Base-by-base conservation (phyloP, 2,329 filamentous ascomycete genomes). In the Aspergillus sp. region DNA sequence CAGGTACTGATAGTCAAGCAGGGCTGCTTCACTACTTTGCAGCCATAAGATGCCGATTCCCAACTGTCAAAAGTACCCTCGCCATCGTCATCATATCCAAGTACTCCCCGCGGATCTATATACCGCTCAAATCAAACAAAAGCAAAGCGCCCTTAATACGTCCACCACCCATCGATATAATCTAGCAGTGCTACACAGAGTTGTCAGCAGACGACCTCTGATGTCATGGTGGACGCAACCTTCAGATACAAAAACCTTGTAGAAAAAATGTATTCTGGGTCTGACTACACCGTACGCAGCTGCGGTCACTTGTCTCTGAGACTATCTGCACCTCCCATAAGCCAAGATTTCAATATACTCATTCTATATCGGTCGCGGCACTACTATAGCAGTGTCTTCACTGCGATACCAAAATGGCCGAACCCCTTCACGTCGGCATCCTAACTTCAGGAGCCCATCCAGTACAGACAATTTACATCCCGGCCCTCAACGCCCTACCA, bases 381-480 rank as follows among this genome's bases (percentile, higher is more conserved):
- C 4, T 5, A 12, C 15, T 41, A 45, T 13, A 19, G 19, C 19
- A n/a, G 39, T 33, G 4, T 3, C 24, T 30, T 24, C 27, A 15
- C 19, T 19, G 17, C 15, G 53, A 13, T 39, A 39, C 37, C 24
- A 42, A 51, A 12, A 69, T 70, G 65, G 55, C 64, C 15, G 61
- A 61, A 50, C 60, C 65, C 49, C 66, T 76, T 37, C 68, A 62
- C 27, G 65, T 75, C 15, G 74, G 73, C 5, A 70, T 76, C 54
- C 68, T 75, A 49, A 72, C 73, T 51, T 66, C 69, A 55, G 70
- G 69, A 22, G 67, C 68, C 33, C 77, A 83, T 62, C 73, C 83
- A 41, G 73, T 75, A 30, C 79, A 85, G 68, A 79, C 82, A 37
- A 77, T 80, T 27, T 83, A 86, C 65, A 77, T 86, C 6, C 82